Base-by-base conservation (phyloP, 1,284 basidiomycete genomes). In the Rhodotorula mucilaginosa region DNA sequence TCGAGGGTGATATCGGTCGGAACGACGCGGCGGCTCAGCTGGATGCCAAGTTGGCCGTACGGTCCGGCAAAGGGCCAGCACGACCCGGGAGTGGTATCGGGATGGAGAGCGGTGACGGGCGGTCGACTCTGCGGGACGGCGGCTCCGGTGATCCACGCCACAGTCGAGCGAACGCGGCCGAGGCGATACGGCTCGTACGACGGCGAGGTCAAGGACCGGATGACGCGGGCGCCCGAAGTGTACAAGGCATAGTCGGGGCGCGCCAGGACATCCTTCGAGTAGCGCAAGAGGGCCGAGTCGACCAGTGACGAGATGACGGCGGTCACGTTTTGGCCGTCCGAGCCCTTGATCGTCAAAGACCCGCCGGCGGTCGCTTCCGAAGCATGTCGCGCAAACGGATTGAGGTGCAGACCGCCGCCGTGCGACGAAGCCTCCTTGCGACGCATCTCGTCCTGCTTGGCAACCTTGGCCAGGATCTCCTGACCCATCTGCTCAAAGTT, bases 61-160 rank as follows among this genome's bases (percentile, higher is more conserved):
- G 84, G 79, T 0, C 94, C 94, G 4, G 82, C 83, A 82, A 98
- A 93, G 3, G 96, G 91, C 95, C 95, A 99, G 82, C 95, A 99
- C 73, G 89, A 87, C 3, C 96, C 95, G 34, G 88, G 87, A 66
- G 89, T 86, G 34, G 84, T 85, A 73, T 93, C 91, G 69, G 91
- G 90, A 79, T 94, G 89, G 26, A 98, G 83, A 2, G 92, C 93
- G 0, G 88, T 90, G 58, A 92, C 87, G 0, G 96, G 93, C 1
- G 91, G 87, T 16, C 88, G 87, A 23, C 92, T 94, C 61, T 88
- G 84, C 7, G 88, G 86, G 7, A 67, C 66, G 16, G 64, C 56
- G 2, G 71, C 56, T 2, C 69, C 70, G 31, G 69, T 76, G 44
- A 65, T 34, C 76, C 74, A 73, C n/a, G 73, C 72, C 63, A 49